These are phyloP conservation scores for Suhomyces canberraensis DNA, from an alignment of 805 yeast genomes.

Conservation along the genomic window DNA sequence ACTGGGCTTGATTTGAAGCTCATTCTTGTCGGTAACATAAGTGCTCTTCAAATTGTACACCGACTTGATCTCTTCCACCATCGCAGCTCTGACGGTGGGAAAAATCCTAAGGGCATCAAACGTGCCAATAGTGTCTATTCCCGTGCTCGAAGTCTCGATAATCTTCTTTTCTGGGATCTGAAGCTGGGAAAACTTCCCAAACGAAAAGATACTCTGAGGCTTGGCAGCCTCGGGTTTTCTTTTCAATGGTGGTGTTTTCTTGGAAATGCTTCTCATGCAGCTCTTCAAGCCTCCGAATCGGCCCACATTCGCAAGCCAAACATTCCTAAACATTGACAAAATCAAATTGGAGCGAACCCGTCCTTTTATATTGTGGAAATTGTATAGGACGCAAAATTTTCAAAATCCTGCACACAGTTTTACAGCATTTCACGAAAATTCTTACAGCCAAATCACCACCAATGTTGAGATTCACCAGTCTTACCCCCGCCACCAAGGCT, in stretches of 20 bases:
- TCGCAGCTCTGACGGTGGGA: slow-evolving; percentile 61
- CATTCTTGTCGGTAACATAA: slow-evolving; percentile 27
- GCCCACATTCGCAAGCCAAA: neutral
- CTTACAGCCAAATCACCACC: no score
- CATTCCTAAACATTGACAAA: neutral
- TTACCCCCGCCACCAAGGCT: neutral
- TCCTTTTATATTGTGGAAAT: no score
- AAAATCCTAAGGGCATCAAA: slow-evolving; percentile 68
- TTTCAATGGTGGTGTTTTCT: neutral
- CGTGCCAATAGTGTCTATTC: slow-evolving; percentile 46
- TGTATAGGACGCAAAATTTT: no score
- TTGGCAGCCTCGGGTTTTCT: neutral
- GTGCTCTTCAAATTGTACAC: slow-evolving; percentile 34
- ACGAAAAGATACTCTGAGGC: slow-evolving; percentile 6
- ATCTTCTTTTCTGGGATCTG: slow-evolving; percentile 13
- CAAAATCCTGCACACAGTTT: no score
- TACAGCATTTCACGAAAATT: no score
- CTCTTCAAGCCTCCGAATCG: no score
- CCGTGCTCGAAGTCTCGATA: slow-evolving; percentile 14
- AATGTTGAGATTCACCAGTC: slow-evolving; percentile 11
- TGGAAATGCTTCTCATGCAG: no score
- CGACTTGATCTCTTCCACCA: slow-evolving; percentile 50
- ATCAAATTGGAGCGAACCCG: no score
- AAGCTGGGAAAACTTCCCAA: slow-evolving; percentile 21
- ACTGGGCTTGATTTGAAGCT: slow-evolving; percentile 52